These are phyloP conservation scores for Penicillium desertorum DNA, from an alignment of 495 filamentous ascomycete species.

Conservation along the genomic window DNA sequence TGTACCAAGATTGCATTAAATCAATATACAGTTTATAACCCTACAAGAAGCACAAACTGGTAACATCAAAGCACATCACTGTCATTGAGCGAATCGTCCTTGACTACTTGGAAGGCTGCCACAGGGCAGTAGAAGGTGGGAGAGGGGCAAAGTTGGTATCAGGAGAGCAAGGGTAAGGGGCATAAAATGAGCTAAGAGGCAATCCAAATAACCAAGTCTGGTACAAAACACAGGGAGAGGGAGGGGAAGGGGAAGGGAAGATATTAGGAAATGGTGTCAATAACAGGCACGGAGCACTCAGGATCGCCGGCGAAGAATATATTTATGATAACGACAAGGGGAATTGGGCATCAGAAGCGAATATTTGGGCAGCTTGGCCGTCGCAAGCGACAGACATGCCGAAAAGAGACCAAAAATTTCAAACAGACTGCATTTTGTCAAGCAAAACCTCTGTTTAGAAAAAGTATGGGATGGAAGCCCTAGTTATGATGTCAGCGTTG, in stretches of 20 bases:
- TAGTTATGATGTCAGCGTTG: conserved; percentile 29
- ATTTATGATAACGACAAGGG: conserved; percentile 35
- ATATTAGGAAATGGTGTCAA: conserved; percentile 24
- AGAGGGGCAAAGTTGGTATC: conserved; percentile 4
- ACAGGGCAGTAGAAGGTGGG: conserved; percentile 3
- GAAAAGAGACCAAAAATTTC: not conserved
- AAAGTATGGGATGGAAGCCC: conserved; percentile 50
- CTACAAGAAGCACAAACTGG: conserved; percentile 2
- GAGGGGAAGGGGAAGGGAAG: conserved; percentile 6
- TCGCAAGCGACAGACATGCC: conserved; percentile 10
- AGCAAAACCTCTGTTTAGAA: conserved; percentile 30
- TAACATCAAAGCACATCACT: conserved; percentile 13
- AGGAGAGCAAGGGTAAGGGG: not conserved
- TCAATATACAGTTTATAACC: not conserved
- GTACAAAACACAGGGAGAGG: not conserved
- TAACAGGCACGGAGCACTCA: conserved; percentile 20
- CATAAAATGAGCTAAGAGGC: not conserved
- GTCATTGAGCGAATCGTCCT: conserved; percentile 12
- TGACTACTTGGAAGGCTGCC: conserved; percentile 5
- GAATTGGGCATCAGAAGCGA: conserved; percentile 17
- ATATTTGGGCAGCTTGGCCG: conserved; percentile 11
- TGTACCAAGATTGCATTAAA: not conserved
- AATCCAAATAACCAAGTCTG: conserved; percentile 3
- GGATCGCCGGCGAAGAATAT: conserved; percentile 27
- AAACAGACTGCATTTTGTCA: not conserved